These are phyloP conservation scores for Pythium rhizo-oryzae DNA, from an alignment of 352 stramenopile species.

Conservation along the genomic window DNA sequence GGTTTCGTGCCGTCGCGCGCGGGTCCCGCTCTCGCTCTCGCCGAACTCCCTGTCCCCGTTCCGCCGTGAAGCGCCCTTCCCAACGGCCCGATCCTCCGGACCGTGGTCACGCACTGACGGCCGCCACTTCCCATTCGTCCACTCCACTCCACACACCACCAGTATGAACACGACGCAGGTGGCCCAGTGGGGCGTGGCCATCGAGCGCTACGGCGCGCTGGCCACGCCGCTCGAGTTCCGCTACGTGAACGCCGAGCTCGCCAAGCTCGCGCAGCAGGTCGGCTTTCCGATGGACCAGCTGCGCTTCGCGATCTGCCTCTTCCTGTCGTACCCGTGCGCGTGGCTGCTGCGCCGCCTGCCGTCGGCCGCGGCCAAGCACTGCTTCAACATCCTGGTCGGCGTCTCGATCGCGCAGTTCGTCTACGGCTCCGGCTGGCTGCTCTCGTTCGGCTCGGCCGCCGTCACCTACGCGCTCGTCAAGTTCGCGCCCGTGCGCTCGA, in stretches of 20 bases:
- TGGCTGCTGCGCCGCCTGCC: slow-evolving; percentile 29
- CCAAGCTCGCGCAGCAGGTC: slow-evolving; percentile 33
- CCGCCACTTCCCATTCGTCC: slow-evolving; percentile 9
- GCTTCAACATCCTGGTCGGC: slow-evolving; percentile 91
- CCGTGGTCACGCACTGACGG: neutral
- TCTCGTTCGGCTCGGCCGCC: slow-evolving; percentile 92
- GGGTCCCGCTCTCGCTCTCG: no score
- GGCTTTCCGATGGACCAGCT: slow-evolving; percentile 65
- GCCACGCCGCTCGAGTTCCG: slow-evolving; percentile 59
- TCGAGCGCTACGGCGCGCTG: slow-evolving; percentile 26
- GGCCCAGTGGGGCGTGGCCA: slow-evolving; percentile 1
- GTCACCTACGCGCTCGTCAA: slow-evolving; percentile 87
- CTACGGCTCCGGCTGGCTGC: slow-evolving; percentile 91
- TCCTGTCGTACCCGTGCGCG: slow-evolving; percentile 92
- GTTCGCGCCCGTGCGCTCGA: slow-evolving; percentile 44
- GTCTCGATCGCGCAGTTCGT: slow-evolving; percentile 96
- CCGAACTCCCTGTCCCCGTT: slow-evolving; percentile 1
- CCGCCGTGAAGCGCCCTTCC: neutral
- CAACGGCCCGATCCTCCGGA: neutral
- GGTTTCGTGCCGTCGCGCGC: neutral
- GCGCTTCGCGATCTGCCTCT: slow-evolving; percentile 88
- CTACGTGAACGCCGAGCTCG: slow-evolving; percentile 51
- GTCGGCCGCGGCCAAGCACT: slow-evolving; percentile 90
- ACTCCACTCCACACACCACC: neutral
- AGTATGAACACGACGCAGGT: slow-evolving; percentile 4